phyloP scores from a whole-genome alignment of 768 basidiomycete species.

The Kwoniella pini region DNA sequence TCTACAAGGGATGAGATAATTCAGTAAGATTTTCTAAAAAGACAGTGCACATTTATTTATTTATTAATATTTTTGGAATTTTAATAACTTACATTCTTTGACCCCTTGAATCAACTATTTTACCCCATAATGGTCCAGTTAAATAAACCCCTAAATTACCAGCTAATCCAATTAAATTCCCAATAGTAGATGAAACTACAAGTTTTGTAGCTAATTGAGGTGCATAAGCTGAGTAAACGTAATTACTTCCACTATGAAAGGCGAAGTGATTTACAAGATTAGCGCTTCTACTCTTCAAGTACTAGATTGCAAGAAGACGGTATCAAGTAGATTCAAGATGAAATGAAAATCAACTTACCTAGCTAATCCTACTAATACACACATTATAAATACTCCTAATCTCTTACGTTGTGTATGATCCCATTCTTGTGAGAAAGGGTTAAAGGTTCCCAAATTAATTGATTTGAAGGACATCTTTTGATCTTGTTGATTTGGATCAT shows the following conservation, averaged over 20 bases:
- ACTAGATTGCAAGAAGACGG: not conserved
- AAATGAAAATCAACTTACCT: slow-evolving; percentile 20
- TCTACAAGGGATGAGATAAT: slow-evolving; percentile 49
- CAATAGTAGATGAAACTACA: slow-evolving; percentile 72
- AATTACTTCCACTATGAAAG: slow-evolving; percentile 22
- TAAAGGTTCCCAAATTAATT: slow-evolving; percentile 1
- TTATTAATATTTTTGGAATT: not conserved
- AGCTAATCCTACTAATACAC: slow-evolving; percentile 23
- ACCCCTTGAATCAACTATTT: slow-evolving; percentile 71
- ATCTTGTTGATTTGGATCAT: not conserved
- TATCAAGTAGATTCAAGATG: not conserved
- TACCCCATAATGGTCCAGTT: slow-evolving; percentile 75
- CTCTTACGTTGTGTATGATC: slow-evolving; percentile 8
- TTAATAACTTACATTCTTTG: slow-evolving; percentile 59
- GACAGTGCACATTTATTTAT: too few species aligned
- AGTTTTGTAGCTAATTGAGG: slow-evolving; percentile 81
- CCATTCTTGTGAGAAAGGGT: slow-evolving; percentile 11
- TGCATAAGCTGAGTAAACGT: slow-evolving; percentile 66
- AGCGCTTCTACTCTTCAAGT: not conserved
- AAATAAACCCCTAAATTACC: slow-evolving; percentile 71
- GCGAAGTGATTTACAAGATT: not conserved
- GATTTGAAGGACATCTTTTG: not conserved
- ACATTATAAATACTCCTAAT: slow-evolving; percentile 9
- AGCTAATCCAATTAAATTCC: slow-evolving; percentile 69
- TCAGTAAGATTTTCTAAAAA: too few species aligned